phyloP scores from a whole-genome alignment of 2,329 filamentous ascomycete genomes.

The Grosmannia serpens region DNA sequence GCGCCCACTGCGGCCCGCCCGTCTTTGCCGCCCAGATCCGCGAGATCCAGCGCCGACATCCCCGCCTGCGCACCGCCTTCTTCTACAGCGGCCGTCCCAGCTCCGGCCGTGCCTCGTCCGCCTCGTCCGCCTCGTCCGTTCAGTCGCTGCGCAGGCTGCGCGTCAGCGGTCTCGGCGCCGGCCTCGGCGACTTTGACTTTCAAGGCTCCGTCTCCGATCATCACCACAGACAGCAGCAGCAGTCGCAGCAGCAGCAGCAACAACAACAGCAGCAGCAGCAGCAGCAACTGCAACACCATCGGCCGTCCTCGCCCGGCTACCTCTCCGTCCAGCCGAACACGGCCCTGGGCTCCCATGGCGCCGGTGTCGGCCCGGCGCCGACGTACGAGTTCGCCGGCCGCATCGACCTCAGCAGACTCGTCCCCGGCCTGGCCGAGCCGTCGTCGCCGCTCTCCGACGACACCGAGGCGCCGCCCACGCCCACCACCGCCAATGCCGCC shows the following conservation, averaged over 20 bases:
- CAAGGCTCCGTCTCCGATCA: neutral
- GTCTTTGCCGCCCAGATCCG: constrained; percentile 42
- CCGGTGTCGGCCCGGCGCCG: constrained; percentile 14
- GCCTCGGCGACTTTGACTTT: neutral
- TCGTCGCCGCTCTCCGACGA: neutral
- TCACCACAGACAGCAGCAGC: neutral
- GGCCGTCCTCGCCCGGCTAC: neutral
- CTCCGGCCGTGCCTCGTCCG: neutral
- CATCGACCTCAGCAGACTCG: constrained; percentile 35
- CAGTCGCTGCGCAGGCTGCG: neutral
- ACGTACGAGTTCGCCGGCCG: constrained; percentile 32
- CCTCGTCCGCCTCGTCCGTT: neutral
- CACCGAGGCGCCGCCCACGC: neutral
- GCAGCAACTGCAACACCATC: neutral
- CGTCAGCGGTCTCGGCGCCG: neutral
- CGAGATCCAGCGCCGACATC: constrained; percentile 23
- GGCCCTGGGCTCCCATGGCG: neutral
- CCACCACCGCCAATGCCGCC: neutral
- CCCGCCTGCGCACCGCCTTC: constrained; percentile 29
- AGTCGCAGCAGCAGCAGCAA: neutral
- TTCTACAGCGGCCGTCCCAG: constrained; percentile 27
- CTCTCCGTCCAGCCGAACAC: neutral
- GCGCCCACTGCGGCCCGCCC: constrained; percentile 37
- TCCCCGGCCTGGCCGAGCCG: neutral
- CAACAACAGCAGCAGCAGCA: neutral